A percentile compares a stretch with the other conserved stretches of the same genome.
Evolutionary conservation across 1,284 basidiomycete species (phyloP).

Genomic region (Schizophyllum amplum): DNA sequence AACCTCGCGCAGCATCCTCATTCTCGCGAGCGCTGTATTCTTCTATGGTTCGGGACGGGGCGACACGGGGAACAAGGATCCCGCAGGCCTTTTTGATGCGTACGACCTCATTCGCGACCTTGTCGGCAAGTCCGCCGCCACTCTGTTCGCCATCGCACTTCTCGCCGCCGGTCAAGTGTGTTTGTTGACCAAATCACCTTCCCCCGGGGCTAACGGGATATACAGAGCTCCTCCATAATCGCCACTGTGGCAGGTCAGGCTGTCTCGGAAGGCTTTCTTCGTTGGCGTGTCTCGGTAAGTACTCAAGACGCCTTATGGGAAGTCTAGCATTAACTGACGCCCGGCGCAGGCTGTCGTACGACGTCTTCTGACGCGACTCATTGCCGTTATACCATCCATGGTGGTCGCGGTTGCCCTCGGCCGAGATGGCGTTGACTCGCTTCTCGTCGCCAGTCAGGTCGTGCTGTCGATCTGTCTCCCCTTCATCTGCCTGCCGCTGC

Average conservation of each 20-base stretch:
- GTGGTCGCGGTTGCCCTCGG: slow-evolving; percentile 75
- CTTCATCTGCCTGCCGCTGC: slow-evolving; percentile 76
- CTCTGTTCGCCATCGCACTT: slow-evolving; percentile 81
- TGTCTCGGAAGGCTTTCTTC: slow-evolving; percentile 90
- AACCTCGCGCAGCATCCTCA: slow-evolving; percentile 48
- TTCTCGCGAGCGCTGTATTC: slow-evolving; percentile 68
- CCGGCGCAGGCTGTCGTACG: slow-evolving; percentile 62
- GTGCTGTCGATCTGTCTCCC: slow-evolving; percentile 84
- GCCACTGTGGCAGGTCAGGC: slow-evolving; percentile 92
- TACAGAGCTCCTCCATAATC: slow-evolving; percentile 82
- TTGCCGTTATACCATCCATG: slow-evolving; percentile 85
- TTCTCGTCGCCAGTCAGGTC: slow-evolving; percentile 88
- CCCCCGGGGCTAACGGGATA: slow-evolving; percentile 1
- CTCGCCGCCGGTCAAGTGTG: slow-evolving; percentile 69
- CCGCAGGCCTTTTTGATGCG: slow-evolving; percentile 79
- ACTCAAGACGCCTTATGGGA: background rate
- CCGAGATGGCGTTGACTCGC: slow-evolving; percentile 64
- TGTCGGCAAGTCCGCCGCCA: slow-evolving; percentile 71
- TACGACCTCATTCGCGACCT: slow-evolving; percentile 60
- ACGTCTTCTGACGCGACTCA: slow-evolving; percentile 74
- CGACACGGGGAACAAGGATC: slow-evolving; percentile 20
- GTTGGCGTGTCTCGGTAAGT: slow-evolving; percentile 79
- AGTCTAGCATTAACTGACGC: slow-evolving; percentile 2
- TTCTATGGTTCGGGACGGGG: slow-evolving; percentile 43
- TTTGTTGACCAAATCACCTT: background rate